Evolutionary conservation across 352 stramenopile species (phyloP), one percentile per base, ranked within the genome.

Genomic region (Phytophthora palmivora): DNA sequence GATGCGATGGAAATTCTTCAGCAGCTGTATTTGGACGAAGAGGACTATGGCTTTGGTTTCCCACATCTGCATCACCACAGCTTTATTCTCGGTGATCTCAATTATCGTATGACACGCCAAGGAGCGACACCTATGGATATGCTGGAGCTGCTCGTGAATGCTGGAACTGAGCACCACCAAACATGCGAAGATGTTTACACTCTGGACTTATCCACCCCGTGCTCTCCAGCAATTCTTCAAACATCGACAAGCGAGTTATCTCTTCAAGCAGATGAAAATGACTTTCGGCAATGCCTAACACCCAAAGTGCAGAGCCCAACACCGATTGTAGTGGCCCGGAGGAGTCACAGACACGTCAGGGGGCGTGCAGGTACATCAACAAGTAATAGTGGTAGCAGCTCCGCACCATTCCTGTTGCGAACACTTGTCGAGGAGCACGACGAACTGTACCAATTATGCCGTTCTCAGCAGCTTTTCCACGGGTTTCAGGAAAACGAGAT

Each of bases 1-100:
- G 85, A 94, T 51, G 87, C 87, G 6, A 84, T 88, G 69, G 72
- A 89, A 58, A 94, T 96, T 38, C 49, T 97, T 3, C 82, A 93
- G 60, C 77, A 94, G 49, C 65, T 96, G 19, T 82, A 92, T 34
- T 59, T 96, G 43, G 79, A 94, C 32, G 74, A 87, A 63, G 84
- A 95, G 44, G 87, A 96, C 59, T 84, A 91, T 28, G 82, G 84
- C n/a, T 93, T 96, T 63, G 88, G 91, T 2, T 89, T 94, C 34
- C 76, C 86, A 15, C 55, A 92, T 33, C 63, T 94, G 21, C 82
- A 94, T 47, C 87, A 96, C 50, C 85, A 96, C 72, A 94, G 82
- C 45, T 93, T 97, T 48, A 84, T 97, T 22, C 72, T 97, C 4
- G 91, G 91, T 5, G 91, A 97, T 68, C 76, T 97, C 15, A 97